Evolutionary conservation across 805 yeast species (phyloP).

Genomic region (Saturnispora galanensis): DNA sequence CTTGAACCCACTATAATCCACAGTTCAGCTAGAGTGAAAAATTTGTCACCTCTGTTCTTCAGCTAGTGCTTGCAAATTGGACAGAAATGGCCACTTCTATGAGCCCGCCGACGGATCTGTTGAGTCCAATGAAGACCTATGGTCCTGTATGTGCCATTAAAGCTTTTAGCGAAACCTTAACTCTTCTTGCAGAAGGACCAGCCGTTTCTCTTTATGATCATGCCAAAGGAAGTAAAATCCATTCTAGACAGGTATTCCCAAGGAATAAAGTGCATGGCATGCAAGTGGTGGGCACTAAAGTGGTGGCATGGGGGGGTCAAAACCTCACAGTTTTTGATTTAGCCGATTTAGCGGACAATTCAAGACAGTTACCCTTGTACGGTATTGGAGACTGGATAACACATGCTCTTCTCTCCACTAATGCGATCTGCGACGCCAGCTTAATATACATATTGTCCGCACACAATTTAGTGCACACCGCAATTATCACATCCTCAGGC

Average conservation of each 20-base stretch:
- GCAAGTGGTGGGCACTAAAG: constrained; percentile 20
- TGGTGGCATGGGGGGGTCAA: constrained; percentile 57
- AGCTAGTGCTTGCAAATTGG: background rate
- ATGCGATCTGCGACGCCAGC: constrained; percentile 13
- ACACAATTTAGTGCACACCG: constrained; percentile 55
- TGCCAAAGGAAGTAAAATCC: constrained; percentile 25
- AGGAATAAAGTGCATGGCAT: constrained; percentile 82
- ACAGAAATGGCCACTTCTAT: background rate
- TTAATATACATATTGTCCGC: constrained; percentile 56
- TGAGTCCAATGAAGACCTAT: constrained; percentile 28
- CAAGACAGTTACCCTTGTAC: constrained; percentile 29
- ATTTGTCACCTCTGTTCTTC: too few species aligned
- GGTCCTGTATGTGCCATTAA: constrained; percentile 69
- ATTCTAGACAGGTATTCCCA: constrained; percentile 40
- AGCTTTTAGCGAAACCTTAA: constrained; percentile 26
- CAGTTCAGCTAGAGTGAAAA: too few species aligned
- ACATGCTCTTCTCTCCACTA: constrained; percentile 40
- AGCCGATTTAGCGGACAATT: constrained; percentile 19
- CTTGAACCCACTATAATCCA: too few species aligned
- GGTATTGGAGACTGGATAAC: constrained; percentile 75
- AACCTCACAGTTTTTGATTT: constrained; percentile 42
- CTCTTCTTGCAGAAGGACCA: constrained; percentile 69
- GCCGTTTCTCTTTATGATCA: constrained; percentile 44
- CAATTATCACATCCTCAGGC: constrained; percentile 19
- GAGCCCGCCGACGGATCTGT: background rate